phyloP scores from a whole-genome alignment of 306 rosid genomes.

The Acacia crassicarpa region DNA sequence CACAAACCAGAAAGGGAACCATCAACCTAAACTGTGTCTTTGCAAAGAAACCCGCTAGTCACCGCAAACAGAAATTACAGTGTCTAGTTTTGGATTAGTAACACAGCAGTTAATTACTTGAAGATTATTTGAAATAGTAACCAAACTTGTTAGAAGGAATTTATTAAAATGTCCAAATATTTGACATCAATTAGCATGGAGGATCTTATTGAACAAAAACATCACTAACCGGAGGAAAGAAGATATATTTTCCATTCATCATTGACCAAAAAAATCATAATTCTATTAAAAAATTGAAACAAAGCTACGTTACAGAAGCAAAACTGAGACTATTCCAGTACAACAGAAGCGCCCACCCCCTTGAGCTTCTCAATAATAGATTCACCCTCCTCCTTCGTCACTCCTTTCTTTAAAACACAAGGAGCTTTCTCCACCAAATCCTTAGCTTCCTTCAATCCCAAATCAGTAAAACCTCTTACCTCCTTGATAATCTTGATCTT shows the following conservation, averaged over 20 bases:
- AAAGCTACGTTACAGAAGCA: background rate
- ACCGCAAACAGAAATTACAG: background rate
- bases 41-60: background rate
- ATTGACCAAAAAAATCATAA: conserved; percentile 11
- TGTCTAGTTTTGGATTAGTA: background rate
- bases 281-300: conserved; percentile 12
- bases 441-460: conserved; percentile 56
- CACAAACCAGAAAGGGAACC: background rate
- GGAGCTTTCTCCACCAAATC: conserved; percentile 58
- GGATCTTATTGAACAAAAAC: background rate
- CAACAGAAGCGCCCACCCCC: conserved; percentile 51
- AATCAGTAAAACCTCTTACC: conserved; percentile 51
- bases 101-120: background rate
- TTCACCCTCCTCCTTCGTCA: conserved; percentile 46
- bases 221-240: background rate
- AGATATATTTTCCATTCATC: conserved; percentile 11
- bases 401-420: conserved; percentile 49
- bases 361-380: conserved; percentile 45
- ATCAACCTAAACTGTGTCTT: background rate
- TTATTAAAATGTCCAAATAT: background rate
- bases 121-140: background rate
- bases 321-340: conserved; percentile 33
- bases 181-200: background rate
- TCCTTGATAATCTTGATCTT: conserved; percentile 57
- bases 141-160: background rate